Conservation (phyloP, 768 basidiomycete species). For the Lactifluus volemus region DNA sequence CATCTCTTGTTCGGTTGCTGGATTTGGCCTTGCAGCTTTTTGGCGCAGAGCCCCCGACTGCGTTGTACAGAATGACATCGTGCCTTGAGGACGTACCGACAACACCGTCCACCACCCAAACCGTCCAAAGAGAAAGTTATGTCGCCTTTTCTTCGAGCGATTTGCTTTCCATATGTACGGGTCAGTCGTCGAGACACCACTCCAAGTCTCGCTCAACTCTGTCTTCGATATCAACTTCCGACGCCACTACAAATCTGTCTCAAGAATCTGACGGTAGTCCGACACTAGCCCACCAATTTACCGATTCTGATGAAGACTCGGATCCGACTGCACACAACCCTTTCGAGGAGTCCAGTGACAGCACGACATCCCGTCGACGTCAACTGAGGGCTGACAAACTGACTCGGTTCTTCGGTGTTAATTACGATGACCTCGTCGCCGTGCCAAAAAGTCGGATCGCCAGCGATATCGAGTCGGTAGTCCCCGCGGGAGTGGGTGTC, state of each 20-base stretch:
- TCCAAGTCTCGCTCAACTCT: constrained; percentile 4
- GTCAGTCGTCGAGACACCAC: neutral
- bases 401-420: constrained; percentile 49
- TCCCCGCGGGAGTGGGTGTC: constrained; percentile 2
- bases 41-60: constrained; percentile 39
- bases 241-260: neutral
- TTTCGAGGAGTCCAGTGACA: neutral
- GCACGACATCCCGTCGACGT: constrained; percentile 25
- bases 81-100: constrained; percentile 11
- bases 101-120: constrained; percentile 2
- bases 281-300: neutral
- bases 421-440: constrained; percentile 33
- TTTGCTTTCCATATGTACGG: neutral
- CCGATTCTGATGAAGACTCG: neutral
- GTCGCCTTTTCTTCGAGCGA: constrained; percentile 11
- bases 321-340: neutral
- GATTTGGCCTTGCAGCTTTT: constrained; percentile 32
- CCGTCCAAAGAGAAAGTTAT: constrained; percentile 20
- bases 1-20: neutral
- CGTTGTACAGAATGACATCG: constrained; percentile 32
- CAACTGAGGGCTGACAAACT: constrained; percentile 46
- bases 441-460: neutral
- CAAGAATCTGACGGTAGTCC: neutral
- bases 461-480: neutral
- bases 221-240: constrained; percentile 7